phyloP scores from a whole-genome alignment of 2,329 filamentous ascomycete species.

The Thermomyces lanuginosus region DNA sequence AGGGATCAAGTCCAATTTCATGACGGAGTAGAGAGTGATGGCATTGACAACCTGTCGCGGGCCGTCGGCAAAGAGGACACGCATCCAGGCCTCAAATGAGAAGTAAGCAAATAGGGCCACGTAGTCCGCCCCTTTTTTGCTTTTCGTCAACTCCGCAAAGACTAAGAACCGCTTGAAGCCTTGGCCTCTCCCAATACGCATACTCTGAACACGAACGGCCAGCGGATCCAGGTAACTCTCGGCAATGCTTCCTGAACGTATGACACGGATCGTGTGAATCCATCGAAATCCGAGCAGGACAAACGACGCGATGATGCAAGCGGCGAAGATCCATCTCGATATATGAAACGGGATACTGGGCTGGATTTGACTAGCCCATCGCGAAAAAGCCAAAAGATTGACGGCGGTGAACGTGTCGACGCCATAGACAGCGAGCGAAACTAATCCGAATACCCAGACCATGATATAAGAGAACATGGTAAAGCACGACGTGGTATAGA shows the following conservation, averaged over 20 bases:
- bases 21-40: constrained; percentile 72
- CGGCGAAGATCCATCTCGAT: constrained; percentile 88
- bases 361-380: constrained; percentile 71
- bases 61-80: constrained; percentile 77
- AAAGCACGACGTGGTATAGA: constrained; percentile 66
- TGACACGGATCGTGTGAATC: constrained; percentile 61
- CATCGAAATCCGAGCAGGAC: constrained; percentile 67
- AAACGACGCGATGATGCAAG: constrained; percentile 82
- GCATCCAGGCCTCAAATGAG: constrained; percentile 66
- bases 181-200: constrained; percentile 54
- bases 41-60: constrained; percentile 85
- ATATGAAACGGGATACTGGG: constrained; percentile 60
- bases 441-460: constrained; percentile 61
- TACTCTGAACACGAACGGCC: constrained; percentile 68
- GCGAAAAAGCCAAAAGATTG: constrained; percentile 75
- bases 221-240: constrained; percentile 83
- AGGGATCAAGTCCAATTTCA: constrained; percentile 56
- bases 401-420: constrained; percentile 89
- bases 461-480: constrained; percentile 67
- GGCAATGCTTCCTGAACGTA: constrained; percentile 69
- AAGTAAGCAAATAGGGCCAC: constrained; percentile 86
- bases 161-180: constrained; percentile 87
- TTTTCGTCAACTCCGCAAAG: constrained; percentile 78
- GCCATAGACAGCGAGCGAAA: constrained; percentile 70
- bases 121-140: constrained; percentile 79